A percentile compares a stretch with the other conserved stretches of the same genome.
Conservation (phyloP, 441 rosid species). For the Flueggea neowawraea region DNA sequence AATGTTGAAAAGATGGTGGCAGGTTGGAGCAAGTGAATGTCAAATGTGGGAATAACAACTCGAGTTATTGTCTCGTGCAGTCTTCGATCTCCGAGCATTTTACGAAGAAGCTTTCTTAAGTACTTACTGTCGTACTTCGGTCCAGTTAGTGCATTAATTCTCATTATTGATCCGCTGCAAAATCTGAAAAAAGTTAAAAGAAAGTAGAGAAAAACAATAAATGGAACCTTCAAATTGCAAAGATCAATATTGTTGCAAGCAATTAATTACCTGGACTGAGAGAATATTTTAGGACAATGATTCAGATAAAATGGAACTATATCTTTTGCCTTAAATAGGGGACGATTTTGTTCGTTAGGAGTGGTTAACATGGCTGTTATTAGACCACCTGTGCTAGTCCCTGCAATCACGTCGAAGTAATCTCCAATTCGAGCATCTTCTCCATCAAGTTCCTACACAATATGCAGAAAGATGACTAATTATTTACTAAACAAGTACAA, state of each 20-base stretch:
- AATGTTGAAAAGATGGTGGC: too few species aligned
- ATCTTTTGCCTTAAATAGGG: constrained; percentile 20
- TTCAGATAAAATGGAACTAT: constrained; percentile 19
- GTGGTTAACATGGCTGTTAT: constrained; percentile 23
- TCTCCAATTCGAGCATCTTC: constrained; percentile 19
- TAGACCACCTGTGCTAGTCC: constrained; percentile 26
- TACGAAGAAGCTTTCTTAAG: not conserved
- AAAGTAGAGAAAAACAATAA: too few species aligned
- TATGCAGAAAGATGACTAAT: not conserved
- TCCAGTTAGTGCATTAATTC: constrained; percentile 6
- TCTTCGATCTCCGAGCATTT: constrained; percentile 9
- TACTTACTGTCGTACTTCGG: constrained; percentile 22
- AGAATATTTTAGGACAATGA: constrained; percentile 23
- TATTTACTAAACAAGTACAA: too few species aligned
- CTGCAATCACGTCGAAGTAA: constrained; percentile 26
- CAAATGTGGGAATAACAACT: constrained; percentile 24
- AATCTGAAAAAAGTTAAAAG: too few species aligned
- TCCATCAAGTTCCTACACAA: constrained; percentile 23
- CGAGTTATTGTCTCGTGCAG: constrained; percentile 13
- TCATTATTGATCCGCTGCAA: not conserved
- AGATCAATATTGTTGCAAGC: not conserved
- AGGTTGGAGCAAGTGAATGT: constrained; percentile 20
- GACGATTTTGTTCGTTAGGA: constrained; percentile 18
- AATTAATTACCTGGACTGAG: constrained; percentile 13
- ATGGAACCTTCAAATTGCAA: not conserved